Evolutionary conservation across 805 yeast genomes (phyloP), one percentile per base, ranked within the genome.

Genomic region (Pichia heedii): DNA sequence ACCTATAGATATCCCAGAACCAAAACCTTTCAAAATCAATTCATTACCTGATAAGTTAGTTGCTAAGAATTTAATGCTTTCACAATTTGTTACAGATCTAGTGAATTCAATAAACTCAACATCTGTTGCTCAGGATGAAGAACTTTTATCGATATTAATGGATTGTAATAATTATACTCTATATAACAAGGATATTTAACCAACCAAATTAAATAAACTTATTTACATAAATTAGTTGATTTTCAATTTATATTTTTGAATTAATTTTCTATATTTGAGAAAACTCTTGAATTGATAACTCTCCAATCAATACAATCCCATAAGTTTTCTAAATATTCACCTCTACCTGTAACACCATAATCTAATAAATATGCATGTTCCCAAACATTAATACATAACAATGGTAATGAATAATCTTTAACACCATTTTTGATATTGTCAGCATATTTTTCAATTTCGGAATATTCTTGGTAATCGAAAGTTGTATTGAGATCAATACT

Each of bases 251-350:
- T 24, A 24, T 24, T 4, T 2, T 13, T 29, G 16, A 16, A n/a
- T 40, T 34, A 48, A 46, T 40, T 41, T 32, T 44, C 51, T 38
- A 48, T 40, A 39, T 40, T 41, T 27, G 52, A 43, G 48, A 62
- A 64, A n/a, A 62, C 46, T 53, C 69, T 59, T 22, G 50, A 45
- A 41, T 79, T 81, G 37, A 84, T 69, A 41, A 82, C 84, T 43
- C 80, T 75, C 98, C 98, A 93, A 63, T 90, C 78, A 50, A 89
- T 74, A 51, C 84, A 73, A 39, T 79, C 73, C 81, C 95, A 81
- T 60, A 83, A 76, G 45, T 79, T 81, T 50, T 76, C 77, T 52
- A 93, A 72, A 63, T 84, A 93, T 48, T 78, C 76, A 32, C 77
- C 72, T 64, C 80, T 82, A 29, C 93, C 93, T 41, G 62, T 68